Base-by-base conservation (phyloP, 805 yeast genomes). In the Lipomyces yamadae region DNA sequence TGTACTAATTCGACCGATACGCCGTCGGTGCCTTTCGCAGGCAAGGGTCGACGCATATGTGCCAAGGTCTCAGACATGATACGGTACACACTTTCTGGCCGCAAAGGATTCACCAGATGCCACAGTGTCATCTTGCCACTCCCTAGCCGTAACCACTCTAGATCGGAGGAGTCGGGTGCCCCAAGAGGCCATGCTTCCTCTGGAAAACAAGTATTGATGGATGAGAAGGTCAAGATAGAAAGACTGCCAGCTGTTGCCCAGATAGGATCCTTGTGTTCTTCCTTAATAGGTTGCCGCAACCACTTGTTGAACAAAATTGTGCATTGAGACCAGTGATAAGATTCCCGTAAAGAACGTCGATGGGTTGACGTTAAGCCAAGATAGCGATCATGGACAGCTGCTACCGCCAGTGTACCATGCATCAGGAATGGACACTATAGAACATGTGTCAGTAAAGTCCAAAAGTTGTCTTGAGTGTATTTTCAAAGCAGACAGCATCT, bases 161-260 rank as follows among this genome's bases (percentile, higher is more conserved):
- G 53, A 48, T 48, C 53, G 29, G 53, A 48, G 18, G 53, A 6
- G 29, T 48, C 29, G 18, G 53, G 53, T 15, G 18, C 29, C 29
- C 53, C 53, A 24, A 48, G 53, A 15, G 53, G 53, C 53, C 53
- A 48, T 48, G 53, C 53, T 48, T 48, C 53, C 29, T 48, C 53
- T 2, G 53, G 53, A 15, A 6, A n/a, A 15, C 29, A 48, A n/a
- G 53, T 18, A 15, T 48, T 24, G 53, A 48, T 48, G 29, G 53
- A 48, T 8, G 53, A 7, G 7, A 48, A 48, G 29, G 53, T 24
- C 29, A 48, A n/a, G 29, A 48, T 48, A 24, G 18, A 11, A n/a
- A 48, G 53, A 2, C 2, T 15, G 29, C 29, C 53, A 24, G 53
- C 53, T 8, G 53, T 48, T 11, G 53, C 53, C 53, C 53, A 48